phyloP scores from a whole-genome alignment of 2,329 filamentous ascomycete genomes.

The Aspergillus sp. region DNA sequence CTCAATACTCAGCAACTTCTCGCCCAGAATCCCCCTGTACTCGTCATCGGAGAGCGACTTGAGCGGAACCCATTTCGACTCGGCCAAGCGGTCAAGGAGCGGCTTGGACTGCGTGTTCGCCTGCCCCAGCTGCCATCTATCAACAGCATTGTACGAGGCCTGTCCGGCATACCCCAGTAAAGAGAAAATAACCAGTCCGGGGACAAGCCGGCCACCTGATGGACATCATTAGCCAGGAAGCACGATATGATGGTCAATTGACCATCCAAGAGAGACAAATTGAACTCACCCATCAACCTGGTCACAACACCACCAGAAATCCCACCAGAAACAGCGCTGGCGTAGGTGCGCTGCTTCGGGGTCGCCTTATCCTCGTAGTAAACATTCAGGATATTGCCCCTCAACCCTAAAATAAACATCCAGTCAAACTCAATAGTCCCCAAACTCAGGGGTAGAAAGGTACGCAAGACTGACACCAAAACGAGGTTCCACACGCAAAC shows the following conservation, averaged over 20 bases:
- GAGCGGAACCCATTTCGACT: conserved; percentile 71
- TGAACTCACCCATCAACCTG: conserved; percentile 51
- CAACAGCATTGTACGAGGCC: conserved; percentile 53
- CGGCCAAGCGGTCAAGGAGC: conserved; percentile 52
- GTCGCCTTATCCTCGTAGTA: conserved; percentile 54
- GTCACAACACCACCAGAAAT: conserved; percentile 62
- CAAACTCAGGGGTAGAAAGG: neutral
- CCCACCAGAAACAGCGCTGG: conserved; percentile 69
- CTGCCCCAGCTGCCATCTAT: conserved; percentile 46
- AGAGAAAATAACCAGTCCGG: conserved; percentile 60
- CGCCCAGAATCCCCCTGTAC: conserved; percentile 68
- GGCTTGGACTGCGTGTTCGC: conserved; percentile 38
- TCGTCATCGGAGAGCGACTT: conserved; percentile 69
- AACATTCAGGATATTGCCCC: conserved; percentile 47
- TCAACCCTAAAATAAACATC: conserved; percentile 40
- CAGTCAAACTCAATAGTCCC: neutral
- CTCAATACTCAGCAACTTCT: conserved; percentile 70
- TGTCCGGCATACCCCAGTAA: conserved; percentile 60
- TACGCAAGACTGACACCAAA: conserved; percentile 61
- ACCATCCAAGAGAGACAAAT: neutral
- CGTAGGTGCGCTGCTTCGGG: conserved; percentile 60
- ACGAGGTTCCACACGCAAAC: conserved; percentile 74
- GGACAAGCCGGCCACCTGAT: conserved; percentile 58
- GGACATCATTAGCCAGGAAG: conserved; percentile 20
- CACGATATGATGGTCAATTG: conserved; percentile 1